Base-by-base conservation (phyloP, 176 grass and related monocot genomes). In the Eragrostis curvula region DNA sequence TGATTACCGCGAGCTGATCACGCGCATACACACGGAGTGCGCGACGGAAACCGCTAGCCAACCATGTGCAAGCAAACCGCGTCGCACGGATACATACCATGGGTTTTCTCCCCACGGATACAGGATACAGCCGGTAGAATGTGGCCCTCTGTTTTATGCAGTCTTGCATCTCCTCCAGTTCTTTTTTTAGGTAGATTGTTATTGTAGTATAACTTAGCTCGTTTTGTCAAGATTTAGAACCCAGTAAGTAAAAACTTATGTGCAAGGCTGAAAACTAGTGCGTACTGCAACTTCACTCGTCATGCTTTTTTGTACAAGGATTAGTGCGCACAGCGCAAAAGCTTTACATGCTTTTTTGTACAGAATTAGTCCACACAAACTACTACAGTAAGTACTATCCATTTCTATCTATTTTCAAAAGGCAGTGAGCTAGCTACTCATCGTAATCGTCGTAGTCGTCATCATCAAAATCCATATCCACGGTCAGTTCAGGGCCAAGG, bases 401-500 rank as follows among this genome's bases (percentile, higher is more conserved):
- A 11, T 42, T 44, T 83, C 15, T 45, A 68, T 20, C 41, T 72
- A 53, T 27, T 66, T 8, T 25, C 5, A 20, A 20, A 32, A 73
- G 52, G 3, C 21, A 50, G 57, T 12, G 21, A 65, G 44, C 58
- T 10, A 56, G 41, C 63, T 84, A 84, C 32, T 84, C 36, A 13
- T 55, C 18, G 1, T 80, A 45, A 21, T 83, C 59, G 47, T 83
- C 21, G 44, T 51, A 52, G 74, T 66, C 28, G 1, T 83, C 65
- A 1, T 87, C 46, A 0, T 84, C 64, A 1, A 77, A 77, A 21
- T 94, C 86, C 60, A 66, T 59, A 21, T 92, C 85, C 27, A 90
- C 66, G 14, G 66, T 75, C 11, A 97, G 87, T 56, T 89, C 74
- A 16, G 94, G 94, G 30, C 94, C 94, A 17, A 82, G 71, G 40